phyloP scores from a whole-genome alignment of 106 monocot genomes.

The Alisma plantagoaquatica region DNA sequence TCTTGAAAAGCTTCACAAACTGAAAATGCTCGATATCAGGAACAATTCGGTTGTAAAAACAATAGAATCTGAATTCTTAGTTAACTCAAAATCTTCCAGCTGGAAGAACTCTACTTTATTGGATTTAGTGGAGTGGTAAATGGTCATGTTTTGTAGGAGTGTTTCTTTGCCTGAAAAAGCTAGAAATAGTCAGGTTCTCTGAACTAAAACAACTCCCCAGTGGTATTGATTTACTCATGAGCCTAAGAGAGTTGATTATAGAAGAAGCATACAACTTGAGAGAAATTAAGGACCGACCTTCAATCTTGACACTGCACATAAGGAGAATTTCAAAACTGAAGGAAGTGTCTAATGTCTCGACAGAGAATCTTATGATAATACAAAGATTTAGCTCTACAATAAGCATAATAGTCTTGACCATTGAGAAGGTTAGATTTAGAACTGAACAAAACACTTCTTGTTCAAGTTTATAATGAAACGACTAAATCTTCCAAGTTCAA shows the following conservation, averaged over 20 bases:
- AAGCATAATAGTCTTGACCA: too few species aligned
- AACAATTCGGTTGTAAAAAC: not conserved
- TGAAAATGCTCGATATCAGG: conserved; percentile 3
- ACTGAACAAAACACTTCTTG: too few species aligned
- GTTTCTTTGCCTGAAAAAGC: not conserved
- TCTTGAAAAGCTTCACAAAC: conserved; percentile 7
- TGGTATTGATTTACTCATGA: not conserved
- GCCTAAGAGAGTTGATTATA: not conserved
- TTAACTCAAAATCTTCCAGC: not conserved
- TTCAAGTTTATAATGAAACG: too few species aligned
- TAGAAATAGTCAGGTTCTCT: not conserved
- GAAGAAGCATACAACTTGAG: too few species aligned
- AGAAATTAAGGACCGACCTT: too few species aligned
- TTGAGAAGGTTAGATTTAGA: too few species aligned
- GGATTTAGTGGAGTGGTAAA: not conserved
- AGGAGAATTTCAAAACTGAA: too few species aligned
- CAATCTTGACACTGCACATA: too few species aligned
- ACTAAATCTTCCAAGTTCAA: too few species aligned
- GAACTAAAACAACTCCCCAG: not conserved
- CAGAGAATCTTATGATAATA: too few species aligned
- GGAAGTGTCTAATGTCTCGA: too few species aligned
- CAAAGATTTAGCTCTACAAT: too few species aligned
- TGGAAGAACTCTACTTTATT: not conserved
- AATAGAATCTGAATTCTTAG: conserved; percentile 8
- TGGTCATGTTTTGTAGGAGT: conserved; percentile 2